These are phyloP conservation scores for Mortierella antarctica DNA, from an alignment of 192 early-diverging fungal species.

Conservation along the genomic window DNA sequence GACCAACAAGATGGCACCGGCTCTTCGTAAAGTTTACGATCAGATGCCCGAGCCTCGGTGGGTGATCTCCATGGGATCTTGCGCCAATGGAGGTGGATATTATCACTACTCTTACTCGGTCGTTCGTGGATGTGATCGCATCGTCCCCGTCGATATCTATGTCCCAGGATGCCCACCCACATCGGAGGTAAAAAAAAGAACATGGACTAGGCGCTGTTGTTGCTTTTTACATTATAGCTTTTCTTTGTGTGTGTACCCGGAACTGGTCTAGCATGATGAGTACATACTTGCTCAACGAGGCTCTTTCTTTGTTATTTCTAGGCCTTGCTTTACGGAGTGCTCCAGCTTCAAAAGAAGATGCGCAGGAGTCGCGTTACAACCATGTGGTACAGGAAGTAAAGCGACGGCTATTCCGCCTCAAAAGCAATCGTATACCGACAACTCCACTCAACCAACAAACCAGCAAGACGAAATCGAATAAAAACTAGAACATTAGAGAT, in stretches of 20 bases:
- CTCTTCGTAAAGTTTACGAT: constrained; percentile 70
- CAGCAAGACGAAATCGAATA: not conserved
- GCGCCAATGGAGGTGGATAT: constrained; percentile 97
- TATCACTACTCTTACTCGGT: constrained; percentile 98
- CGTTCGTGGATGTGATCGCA: constrained; percentile 93
- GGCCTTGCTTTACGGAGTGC: constrained; percentile 93
- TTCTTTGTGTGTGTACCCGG: too few species aligned
- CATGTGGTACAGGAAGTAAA: constrained; percentile 85
- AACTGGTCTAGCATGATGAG: not conserved
- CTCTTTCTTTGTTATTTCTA: not conserved
- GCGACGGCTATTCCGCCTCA: not conserved
- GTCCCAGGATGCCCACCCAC: constrained; percentile 98
- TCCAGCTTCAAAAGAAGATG: constrained; percentile 99
- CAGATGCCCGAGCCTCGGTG: constrained; percentile 98
- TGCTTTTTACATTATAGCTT: not conserved
- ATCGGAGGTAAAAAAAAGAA: constrained; percentile 68
- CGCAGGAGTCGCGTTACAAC: constrained; percentile 79
- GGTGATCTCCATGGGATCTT: constrained; percentile 99
- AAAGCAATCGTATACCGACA: not conserved
- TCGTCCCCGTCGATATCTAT: constrained; percentile 95
- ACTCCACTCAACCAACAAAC: not conserved
- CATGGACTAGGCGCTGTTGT: constrained; percentile 13
- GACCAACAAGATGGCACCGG: constrained; percentile 99
- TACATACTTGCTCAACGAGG: not conserved
- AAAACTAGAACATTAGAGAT: not conserved